Evolutionary conservation across 208 protist genomes (phyloP).

Genomic region (Phytomonas francai): DNA sequence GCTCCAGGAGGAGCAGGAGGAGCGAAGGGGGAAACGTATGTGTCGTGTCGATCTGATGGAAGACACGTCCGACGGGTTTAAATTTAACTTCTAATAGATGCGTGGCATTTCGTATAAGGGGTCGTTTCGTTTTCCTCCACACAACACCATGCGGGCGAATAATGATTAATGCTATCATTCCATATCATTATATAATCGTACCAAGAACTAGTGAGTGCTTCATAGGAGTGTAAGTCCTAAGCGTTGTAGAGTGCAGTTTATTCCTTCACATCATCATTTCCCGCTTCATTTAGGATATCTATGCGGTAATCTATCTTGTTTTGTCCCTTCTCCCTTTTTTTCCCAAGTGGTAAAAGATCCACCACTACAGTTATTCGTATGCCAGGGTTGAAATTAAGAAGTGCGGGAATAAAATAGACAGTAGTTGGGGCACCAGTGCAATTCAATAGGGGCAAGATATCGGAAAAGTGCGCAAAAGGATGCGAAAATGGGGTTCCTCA

Average conservation of each 20-base stretch:
- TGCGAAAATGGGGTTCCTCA: conserved; percentile 43
- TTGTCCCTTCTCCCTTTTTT: conserved; percentile 1
- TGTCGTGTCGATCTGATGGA: conserved; percentile 43
- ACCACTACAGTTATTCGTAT: background rate
- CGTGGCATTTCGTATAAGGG: background rate
- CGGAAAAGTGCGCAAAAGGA: background rate
- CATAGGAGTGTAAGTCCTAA: background rate
- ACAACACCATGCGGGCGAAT: background rate
- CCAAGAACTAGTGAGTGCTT: background rate
- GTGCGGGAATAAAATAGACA: background rate
- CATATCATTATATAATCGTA: background rate
- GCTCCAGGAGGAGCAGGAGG: conserved; percentile 37
- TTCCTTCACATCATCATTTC: background rate
- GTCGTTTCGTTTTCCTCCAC: conserved; percentile 10
- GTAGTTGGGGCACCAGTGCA: background rate
- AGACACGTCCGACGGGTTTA: conserved; percentile 48
- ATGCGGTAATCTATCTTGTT: background rate
- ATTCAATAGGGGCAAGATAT: background rate
- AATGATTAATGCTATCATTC: background rate
- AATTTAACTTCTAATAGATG: conserved; percentile 56
- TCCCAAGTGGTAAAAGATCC: background rate
- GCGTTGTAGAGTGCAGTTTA: background rate
- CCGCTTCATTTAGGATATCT: background rate
- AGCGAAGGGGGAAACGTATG: conserved; percentile 35
- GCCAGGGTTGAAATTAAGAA: background rate